Evolutionary conservation across 805 yeast species (phyloP), one percentile per base, ranked within the genome.

Genomic region (Teunomyces lycoperdinae): DNA sequence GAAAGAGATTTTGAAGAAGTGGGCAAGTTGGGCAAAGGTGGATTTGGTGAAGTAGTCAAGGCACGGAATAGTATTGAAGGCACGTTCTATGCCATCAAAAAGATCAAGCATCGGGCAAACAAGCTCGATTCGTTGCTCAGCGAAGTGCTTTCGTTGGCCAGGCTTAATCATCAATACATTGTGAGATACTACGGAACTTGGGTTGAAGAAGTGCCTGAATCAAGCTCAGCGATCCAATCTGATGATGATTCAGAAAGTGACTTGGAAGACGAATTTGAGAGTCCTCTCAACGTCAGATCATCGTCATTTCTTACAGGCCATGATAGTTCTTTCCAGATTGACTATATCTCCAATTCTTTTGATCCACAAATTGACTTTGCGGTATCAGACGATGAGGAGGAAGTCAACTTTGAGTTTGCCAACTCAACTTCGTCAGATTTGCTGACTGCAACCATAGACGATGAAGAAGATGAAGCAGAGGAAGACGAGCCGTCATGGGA

Each of bases 11-110:
- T 95, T 66, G 99, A 94, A 64, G 99, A 94, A 62, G 87, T 89
- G 39, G 94, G 92, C 0, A 81, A 85, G 16, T 68, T 94, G 7
- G 99, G 99, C 2, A 82, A 84, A 56, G 99, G 99, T 34, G 99
- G 96, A 0, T 94, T 87, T 68, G 99, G 99, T 5, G 97, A 94
- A 64, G 99, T 94, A 7, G 97, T 94, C n/a, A 91, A 92, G 60
- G 98, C 94, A 0, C 75, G 99, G 51, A 92, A 91, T 63, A 80
- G 91, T 49, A 78, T 94, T 53, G 99, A 94, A 62, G 98, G 99
- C 16, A 78, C 97, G 11, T 88, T 87, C 56, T 94, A 94, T 64
- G 99, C 99, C 0, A 83, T 94, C 50, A 94, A 94, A 64, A 92
- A 91, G 57, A 87, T 94, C 43, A 81, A 85, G 49, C 97, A 94